Base-by-base conservation (phyloP, 179 eudicot genomes). In the Carnegiea gigantea region DNA sequence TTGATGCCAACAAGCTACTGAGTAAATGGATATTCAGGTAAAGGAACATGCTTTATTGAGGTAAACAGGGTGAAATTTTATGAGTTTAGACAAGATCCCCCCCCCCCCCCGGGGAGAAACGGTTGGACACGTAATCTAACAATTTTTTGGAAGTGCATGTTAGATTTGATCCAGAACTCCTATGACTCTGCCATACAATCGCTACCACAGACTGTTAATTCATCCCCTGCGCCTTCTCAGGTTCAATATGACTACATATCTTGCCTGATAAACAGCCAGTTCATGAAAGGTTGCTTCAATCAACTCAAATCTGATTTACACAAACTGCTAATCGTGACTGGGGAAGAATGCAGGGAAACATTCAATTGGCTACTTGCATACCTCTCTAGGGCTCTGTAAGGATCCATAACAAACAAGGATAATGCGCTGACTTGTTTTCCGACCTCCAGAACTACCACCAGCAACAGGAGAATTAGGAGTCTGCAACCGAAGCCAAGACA, bases 381-480 rank as follows among this genome's bases (percentile, higher is more conserved):
- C 97, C 92, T 88, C 90, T 18, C 79, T 80, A 59, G 75, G 84
- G 65, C 80, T 88, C 82, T 88, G 85, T 79, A 85, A 79, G 71
- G 93, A 81, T 70, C 97, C 97, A 81, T 92, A 93, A 76, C 93
- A 91, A 81, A 91, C 93, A 62, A 96, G 92, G 88, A 96, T 83
- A 77, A 96, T 90, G 73, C 89, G 87, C 65, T 73, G 84, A 81
- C 88, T 90, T 78, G 92, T 33, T 86, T 90, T 92, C 83, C 97
- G 90, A 73, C 98, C 99, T 20, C 80, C 97, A 83, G 98, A 91
- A 88, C 85, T 87, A 81, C 92, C 98, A 80, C 64, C 88, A 86
- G 91, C 92, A 81, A 96, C 75, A 68, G 99, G 99, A 73, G 99
- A 96, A 84, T 85, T 85, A 80, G 99, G 96, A 84, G 98, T 96